A percentile compares a stretch with the other conserved stretches of the same genome.
Evolutionary conservation across 2,329 filamentous ascomycete genomes (phyloP).

Genomic region (Arthrobotrys entomopaga): DNA sequence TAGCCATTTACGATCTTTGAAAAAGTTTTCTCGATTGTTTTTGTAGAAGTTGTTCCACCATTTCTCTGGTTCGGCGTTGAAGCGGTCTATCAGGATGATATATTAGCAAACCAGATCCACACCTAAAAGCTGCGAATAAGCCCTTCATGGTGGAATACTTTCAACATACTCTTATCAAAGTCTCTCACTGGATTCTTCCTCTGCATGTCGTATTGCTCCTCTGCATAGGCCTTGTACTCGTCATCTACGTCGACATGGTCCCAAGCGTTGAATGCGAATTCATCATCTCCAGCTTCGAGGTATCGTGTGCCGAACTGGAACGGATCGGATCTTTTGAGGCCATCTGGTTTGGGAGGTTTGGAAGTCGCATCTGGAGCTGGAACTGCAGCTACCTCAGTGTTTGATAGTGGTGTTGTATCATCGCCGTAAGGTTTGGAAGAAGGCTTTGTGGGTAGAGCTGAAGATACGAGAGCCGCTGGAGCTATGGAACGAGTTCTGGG

Average conservation of each 20-base stretch:
- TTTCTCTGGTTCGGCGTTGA: conserved; percentile 88
- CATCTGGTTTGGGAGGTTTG: conserved; percentile 54
- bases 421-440: conserved; percentile 29
- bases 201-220: conserved; percentile 85
- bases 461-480: conserved; percentile 40
- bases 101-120: too few species aligned
- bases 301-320: conserved; percentile 84
- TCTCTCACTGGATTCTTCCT: conserved; percentile 86
- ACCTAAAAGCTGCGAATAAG: too few species aligned
- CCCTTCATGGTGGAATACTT: not conserved
- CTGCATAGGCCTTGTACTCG: conserved; percentile 84
- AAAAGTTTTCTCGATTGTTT: conserved; percentile 96
- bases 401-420: not conserved
- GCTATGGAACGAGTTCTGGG: conserved; percentile 45
- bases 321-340: conserved; percentile 84
- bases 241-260: conserved; percentile 96
- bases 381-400: not conserved
- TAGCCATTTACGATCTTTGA: conserved; percentile 98
- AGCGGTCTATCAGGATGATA: conserved; percentile 69
- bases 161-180: conserved; percentile 81
- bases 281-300: conserved; percentile 83
- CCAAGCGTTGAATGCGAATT: conserved; percentile 99
- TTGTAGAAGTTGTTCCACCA: conserved; percentile 99
- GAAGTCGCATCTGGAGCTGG: not conserved
- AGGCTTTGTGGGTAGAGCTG: conserved; percentile 37